Conservation (phyloP, 1,284 basidiomycete genomes). For the Ustilago curta region DNA sequence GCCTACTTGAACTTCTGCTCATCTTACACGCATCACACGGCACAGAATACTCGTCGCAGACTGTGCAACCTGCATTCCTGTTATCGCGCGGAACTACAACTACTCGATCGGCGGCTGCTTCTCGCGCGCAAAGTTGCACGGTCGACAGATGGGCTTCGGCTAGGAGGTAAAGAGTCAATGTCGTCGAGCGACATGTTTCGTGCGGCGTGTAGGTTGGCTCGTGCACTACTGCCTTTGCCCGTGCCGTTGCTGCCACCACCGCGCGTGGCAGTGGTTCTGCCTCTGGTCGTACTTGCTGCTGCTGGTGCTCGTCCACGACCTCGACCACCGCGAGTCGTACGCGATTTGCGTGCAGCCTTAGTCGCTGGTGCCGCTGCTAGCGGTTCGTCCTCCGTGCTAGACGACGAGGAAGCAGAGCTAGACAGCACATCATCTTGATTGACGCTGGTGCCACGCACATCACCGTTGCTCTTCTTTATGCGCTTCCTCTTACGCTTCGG, state of each 20-base stretch:
- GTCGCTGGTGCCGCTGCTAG: not conserved
- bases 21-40: not conserved
- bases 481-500: slow-evolving; percentile 24
- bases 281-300: not conserved
- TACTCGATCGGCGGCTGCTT: slow-evolving; percentile 12
- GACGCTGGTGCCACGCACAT: not conserved
- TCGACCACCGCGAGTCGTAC: slow-evolving; percentile 10
- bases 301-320: slow-evolving; percentile 14
- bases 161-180: slow-evolving; percentile 22
- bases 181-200: slow-evolving; percentile 53
- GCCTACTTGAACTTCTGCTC: not conserved
- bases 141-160: slow-evolving; percentile 41
- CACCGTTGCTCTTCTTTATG: not conserved
- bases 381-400: slow-evolving; percentile 11
- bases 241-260: not conserved
- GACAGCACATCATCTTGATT: slow-evolving; percentile 13
- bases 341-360: slow-evolving; percentile 1
- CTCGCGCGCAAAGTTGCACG: slow-evolving; percentile 22
- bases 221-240: slow-evolving; percentile 6
- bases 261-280: not conserved
- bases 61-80: not conserved
- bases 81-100: slow-evolving; percentile 10
- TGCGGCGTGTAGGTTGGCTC: slow-evolving; percentile 37
- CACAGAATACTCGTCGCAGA: not conserved
- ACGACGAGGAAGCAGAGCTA: slow-evolving; percentile 16